Conservation (phyloP, 352 stramenopile species). For the Aphanomyces euteiches region DNA sequence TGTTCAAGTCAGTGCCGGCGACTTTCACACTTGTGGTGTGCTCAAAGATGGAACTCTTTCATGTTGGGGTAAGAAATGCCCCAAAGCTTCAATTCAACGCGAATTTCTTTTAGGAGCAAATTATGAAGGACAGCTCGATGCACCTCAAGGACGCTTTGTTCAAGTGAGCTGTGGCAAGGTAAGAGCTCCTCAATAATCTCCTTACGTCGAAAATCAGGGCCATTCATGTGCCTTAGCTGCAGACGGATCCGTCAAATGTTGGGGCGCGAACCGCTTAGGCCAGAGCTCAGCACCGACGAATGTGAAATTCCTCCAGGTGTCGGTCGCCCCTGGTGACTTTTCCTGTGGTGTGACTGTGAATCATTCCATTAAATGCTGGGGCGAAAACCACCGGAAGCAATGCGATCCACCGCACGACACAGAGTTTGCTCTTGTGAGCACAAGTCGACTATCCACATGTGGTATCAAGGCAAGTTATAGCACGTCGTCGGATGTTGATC, state of each 20-base stretch:
- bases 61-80: constrained; percentile 56
- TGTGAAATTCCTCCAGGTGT: constrained; percentile 58
- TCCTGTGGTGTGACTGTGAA: constrained; percentile 56
- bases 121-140: constrained; percentile 39
- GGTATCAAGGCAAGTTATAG: constrained; percentile 44
- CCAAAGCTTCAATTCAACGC: background rate
- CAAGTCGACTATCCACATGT: constrained; percentile 58
- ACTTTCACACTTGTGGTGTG: constrained; percentile 76
- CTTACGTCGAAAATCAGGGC: background rate
- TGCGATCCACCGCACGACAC: constrained; percentile 40
- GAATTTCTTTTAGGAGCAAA: background rate
- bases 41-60: constrained; percentile 72
- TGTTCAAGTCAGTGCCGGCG: constrained; percentile 74
- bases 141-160: constrained; percentile 54
- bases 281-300: constrained; percentile 45
- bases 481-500: constrained; percentile 7
- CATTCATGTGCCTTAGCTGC: constrained; percentile 48
- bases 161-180: constrained; percentile 70
- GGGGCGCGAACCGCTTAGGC: constrained; percentile 63
- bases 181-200: constrained; percentile 37
- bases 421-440: constrained; percentile 65
- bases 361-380: constrained; percentile 62
- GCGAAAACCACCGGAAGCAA: constrained; percentile 67
- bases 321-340: constrained; percentile 57
- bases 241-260: constrained; percentile 54